phyloP scores from a whole-genome alignment of 2,329 filamentous ascomycete genomes.

The Diaporthe longicolla region DNA sequence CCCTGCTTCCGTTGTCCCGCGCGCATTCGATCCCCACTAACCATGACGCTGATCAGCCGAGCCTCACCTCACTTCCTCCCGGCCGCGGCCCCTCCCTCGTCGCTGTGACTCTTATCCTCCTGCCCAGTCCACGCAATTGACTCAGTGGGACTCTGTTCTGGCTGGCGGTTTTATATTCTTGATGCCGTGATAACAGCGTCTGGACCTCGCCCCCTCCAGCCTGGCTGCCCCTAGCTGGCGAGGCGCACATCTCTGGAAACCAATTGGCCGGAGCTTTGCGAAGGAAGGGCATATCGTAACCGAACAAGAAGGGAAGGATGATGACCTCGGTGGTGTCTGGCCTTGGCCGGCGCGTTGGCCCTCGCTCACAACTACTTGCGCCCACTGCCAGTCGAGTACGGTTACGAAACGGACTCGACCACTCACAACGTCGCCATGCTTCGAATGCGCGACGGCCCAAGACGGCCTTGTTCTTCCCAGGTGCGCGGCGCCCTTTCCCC shows the following conservation, averaged over 20 bases:
- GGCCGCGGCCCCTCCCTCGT: background rate
- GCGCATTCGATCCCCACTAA: slow-evolving; percentile 34
- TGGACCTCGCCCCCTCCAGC: slow-evolving; percentile 22
- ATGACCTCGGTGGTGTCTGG: slow-evolving; percentile 28
- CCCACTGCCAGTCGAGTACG: slow-evolving; percentile 24
- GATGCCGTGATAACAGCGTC: slow-evolving; percentile 34
- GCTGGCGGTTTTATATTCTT: background rate
- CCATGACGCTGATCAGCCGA: slow-evolving; percentile 40
- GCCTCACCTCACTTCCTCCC: slow-evolving; percentile 34
- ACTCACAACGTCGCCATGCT: slow-evolving; percentile 38
- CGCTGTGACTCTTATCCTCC: background rate
- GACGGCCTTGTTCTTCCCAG: slow-evolving; percentile 74
- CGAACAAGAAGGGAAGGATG: slow-evolving; percentile 17
- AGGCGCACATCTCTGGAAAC: background rate
- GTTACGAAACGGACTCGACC: slow-evolving; percentile 7
- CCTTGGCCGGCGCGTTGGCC: slow-evolving; percentile 13
- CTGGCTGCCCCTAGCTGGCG: slow-evolving; percentile 35
- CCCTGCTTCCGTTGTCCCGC: slow-evolving; percentile 36
- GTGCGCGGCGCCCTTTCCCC: slow-evolving; percentile 53
- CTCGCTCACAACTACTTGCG: background rate
- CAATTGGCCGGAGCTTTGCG: too few species aligned
- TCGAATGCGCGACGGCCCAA: slow-evolving; percentile 48
- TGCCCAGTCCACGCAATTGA: background rate
- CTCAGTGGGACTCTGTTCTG: background rate
- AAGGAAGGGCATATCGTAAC: background rate